These are phyloP conservation scores for Arabis alpina DNA, from an alignment of 345 rosid genomes.

Conservation along the genomic window DNA sequence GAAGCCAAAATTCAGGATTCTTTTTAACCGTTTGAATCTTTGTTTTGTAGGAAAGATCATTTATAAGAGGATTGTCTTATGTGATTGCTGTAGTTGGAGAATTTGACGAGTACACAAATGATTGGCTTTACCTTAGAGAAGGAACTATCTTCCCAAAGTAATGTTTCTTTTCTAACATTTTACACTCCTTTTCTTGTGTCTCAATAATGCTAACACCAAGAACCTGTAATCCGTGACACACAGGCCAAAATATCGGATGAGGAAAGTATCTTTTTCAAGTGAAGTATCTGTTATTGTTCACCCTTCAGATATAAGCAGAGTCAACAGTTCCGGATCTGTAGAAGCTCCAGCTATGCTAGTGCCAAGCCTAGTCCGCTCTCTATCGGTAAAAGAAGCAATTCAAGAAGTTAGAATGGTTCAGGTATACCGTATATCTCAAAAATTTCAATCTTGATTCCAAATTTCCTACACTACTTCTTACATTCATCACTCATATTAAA, in stretches of 20 bases:
- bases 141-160: constrained; percentile 89
- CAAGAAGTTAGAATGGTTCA: constrained; percentile 88
- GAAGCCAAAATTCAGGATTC: not conserved
- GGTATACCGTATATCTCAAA: too few species aligned
- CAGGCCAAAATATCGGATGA: constrained; percentile 76
- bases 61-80: constrained; percentile 72
- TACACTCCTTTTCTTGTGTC: constrained; percentile 9
- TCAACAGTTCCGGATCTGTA: constrained; percentile 33
- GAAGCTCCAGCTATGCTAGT: constrained; percentile 75
- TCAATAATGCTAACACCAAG: constrained; percentile 32
- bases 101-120: constrained; percentile 88
- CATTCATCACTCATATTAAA: not conserved
- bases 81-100: constrained; percentile 90
- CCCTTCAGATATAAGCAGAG: constrained; percentile 43
- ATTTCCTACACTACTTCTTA: not conserved
- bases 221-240: constrained; percentile 41
- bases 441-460: not conserved
- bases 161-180: constrained; percentile 34
- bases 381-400: constrained; percentile 76
- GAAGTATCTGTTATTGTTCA: constrained; percentile 59
- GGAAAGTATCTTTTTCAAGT: constrained; percentile 48
- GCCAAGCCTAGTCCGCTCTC: constrained; percentile 71
- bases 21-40: not conserved
- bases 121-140: constrained; percentile 82
- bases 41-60: constrained; percentile 74